A percentile compares a stretch with the other conserved stretches of the same genome.
Conservation (phyloP, 345 rosid genomes). For the Adansonia digitata region DNA sequence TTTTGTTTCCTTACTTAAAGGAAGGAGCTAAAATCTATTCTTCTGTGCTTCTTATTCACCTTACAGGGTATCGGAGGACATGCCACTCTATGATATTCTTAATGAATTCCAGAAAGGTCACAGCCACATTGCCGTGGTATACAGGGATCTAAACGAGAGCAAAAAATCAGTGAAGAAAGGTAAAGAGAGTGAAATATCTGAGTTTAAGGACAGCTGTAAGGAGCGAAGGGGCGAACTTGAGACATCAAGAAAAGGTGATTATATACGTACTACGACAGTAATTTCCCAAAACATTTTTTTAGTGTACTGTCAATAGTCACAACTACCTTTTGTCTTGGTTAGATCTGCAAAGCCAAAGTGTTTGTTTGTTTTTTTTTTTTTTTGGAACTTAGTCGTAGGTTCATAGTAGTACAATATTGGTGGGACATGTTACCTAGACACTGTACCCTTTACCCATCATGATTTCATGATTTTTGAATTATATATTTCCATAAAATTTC, state of each 20-base stretch:
- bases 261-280: constrained; percentile 1
- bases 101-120: constrained; percentile 97
- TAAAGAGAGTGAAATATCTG: constrained; percentile 30
- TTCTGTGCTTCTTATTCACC: constrained; percentile 14
- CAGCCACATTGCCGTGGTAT: constrained; percentile 93
- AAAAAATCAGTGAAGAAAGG: constrained; percentile 31
- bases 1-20: background rate
- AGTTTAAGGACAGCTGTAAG: constrained; percentile 56
- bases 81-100: constrained; percentile 88
- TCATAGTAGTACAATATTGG: background rate
- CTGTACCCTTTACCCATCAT: background rate
- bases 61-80: constrained; percentile 68
- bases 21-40: background rate
- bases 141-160: constrained; percentile 49
- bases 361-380: too few relatives aligned
- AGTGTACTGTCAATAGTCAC: background rate
- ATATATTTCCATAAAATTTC: background rate
- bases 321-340: too few relatives aligned
- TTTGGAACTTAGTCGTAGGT: background rate
- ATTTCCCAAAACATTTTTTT: background rate
- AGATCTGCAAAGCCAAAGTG: background rate
- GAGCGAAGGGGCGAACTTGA: constrained; percentile 37
- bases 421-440: background rate
- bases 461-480: background rate
- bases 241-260: constrained; percentile 44